Evolutionary conservation across 306 rosid species (phyloP), one percentile per base, ranked within the genome.

Genomic region (Cyamopsis tetragonoloba): DNA sequence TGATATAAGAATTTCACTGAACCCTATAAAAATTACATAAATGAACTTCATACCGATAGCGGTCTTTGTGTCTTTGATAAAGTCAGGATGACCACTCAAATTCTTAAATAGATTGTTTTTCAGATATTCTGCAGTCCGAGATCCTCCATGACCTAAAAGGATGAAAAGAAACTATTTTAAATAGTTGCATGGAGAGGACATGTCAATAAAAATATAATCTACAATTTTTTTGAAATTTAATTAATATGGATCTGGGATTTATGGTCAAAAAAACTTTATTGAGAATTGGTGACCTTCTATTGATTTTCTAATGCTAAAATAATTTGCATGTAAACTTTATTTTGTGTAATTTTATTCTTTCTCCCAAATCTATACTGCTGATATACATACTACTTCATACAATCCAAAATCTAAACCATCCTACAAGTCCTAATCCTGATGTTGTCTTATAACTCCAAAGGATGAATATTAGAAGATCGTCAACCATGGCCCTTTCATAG

Each of bases 91-190:
- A 73, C 80, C 71, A 55, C 89, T 86, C 72, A 91, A 79, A 76
- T 88, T 91, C 57, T 84, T 86, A 66, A 91, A 88, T 47, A 91
- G 85, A 74, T 91, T 86, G 62, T 82, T 80, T 77, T 88, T 91
- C 37, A 91, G 81, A 71, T 91, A 91, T 64, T 91, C 97, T 6
- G 96, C 97, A 44, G 97, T 86, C 66, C 85, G 78, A 7, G 95
- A 86, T 73, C 96, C 97, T 66, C 97, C 97, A 75, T 91, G 97
- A 42, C 97, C 97, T 91, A 70, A 24, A 71, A 37, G 48, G 60
- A 62, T 62, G 42, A 66, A 55, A 31, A 70, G 13, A 72, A 20
- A 19, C 46, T 50, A 31, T 35, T 47, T 23, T 13, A 62, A 66
- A 44, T 19, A 19, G 58, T 50, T 44, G 13, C 55, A 43, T 28